Base-by-base conservation (phyloP, 2,329 filamentous ascomycete species). In the Thyridium curvatum region DNA sequence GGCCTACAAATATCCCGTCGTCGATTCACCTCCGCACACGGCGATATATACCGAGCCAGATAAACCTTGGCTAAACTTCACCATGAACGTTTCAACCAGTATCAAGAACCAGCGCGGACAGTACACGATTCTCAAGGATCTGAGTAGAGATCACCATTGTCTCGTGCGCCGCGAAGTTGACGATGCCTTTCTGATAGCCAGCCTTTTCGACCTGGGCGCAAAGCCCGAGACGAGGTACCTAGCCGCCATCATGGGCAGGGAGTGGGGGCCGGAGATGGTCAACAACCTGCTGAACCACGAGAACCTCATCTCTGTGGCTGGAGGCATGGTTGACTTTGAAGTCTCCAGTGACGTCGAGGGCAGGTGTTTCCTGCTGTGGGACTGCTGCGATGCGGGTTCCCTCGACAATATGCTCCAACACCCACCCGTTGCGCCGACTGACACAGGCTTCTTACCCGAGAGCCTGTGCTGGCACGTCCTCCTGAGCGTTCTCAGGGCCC, bases 391-490 rank as follows among this genome's bases (percentile, higher is more conserved):
- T 42, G 71, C 66, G 4, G 71, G 71, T 28, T 69, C 60, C 31
- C 61, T 78, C 29, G 58, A 60, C 17, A 59, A 60, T 21, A 46
- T 76, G 10, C 34, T 55, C 3, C 49, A 55, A 13, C 45, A 55
- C 18, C 47, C 48, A 37, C 40, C 42, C 18, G n/a, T 43, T 21
- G 12, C 43, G 4, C 43, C 48, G 13, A 31, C 46, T 29, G 42
- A 39, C 3, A 31, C 39, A 4, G 52, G 50, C 12, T 71, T 69
- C 44, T 50, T 74, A 12, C 72, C 72, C 0, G 74, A 78, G 46
- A 60, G 62, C 3, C 56, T 78, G 12, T 72, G 72, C 45, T 79
- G 74, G 74, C 73, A 78, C 47, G 72, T 78, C 8, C 58, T 71
- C 12, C 51, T 59, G 10, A 68, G 65, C 8, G 52, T 77, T 34